These are phyloP conservation scores for Fusarium sororula DNA, from an alignment of 2,329 filamentous ascomycete genomes.

Conservation along the genomic window DNA sequence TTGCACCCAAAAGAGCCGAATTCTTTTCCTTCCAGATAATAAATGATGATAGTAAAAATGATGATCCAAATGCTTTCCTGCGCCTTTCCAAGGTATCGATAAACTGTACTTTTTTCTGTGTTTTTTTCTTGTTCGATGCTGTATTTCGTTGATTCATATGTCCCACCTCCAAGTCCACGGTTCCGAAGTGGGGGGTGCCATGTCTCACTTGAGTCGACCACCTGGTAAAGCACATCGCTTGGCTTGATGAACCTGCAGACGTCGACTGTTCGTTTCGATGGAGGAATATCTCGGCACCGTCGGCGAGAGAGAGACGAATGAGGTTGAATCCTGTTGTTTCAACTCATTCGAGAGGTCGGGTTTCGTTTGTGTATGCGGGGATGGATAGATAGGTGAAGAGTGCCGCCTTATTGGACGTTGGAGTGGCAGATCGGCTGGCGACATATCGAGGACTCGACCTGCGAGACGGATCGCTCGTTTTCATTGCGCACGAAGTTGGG, in stretches of 20 bases:
- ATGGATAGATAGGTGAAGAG: background rate
- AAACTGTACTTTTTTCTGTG: slow-evolving; percentile 21
- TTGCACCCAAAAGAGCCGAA: slow-evolving; percentile 39
- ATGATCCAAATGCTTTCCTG: slow-evolving; percentile 11
- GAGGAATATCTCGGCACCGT: background rate
- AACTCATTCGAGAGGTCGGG: slow-evolving; percentile 20
- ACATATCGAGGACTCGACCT: slow-evolving; percentile 17
- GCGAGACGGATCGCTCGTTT: slow-evolving; percentile 4
- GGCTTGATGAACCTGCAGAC: slow-evolving; percentile 15
- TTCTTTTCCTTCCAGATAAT: slow-evolving; percentile 34
- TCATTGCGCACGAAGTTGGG: slow-evolving; percentile 45
- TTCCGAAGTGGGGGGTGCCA: slow-evolving; percentile 23
- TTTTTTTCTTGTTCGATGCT: slow-evolving; percentile 20
- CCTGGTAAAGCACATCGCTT: slow-evolving; percentile 17
- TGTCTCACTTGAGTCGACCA: slow-evolving; percentile 29
- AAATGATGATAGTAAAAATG: slow-evolving; percentile 1
- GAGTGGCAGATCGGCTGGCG: slow-evolving; percentile 19
- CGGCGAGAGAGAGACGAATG: slow-evolving; percentile 11
- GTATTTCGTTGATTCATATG: slow-evolving; percentile 27
- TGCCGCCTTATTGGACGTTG: slow-evolving; percentile 18
- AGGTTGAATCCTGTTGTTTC: slow-evolving; percentile 8
- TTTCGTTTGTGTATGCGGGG: slow-evolving; percentile 19
- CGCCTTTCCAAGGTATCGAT: slow-evolving; percentile 31
- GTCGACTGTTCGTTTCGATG: slow-evolving; percentile 4
- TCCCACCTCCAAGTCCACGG: background rate